These are phyloP conservation scores for Colletotrichum sidae DNA, from an alignment of 2,329 filamentous ascomycete genomes.

Conservation along the genomic window DNA sequence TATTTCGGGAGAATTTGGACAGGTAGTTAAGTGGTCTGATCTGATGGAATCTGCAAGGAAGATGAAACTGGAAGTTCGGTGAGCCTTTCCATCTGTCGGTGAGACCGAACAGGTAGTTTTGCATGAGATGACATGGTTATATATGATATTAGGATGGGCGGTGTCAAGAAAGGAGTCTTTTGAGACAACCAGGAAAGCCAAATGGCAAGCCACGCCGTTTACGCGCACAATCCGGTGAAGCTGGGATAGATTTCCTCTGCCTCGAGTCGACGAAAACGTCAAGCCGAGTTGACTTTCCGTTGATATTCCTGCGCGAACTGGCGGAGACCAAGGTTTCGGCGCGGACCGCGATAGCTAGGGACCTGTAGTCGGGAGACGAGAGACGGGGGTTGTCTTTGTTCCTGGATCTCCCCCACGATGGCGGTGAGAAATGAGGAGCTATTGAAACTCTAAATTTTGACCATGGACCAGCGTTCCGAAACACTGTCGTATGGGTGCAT, in stretches of 20 bases:
- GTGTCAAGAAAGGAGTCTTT: neutral
- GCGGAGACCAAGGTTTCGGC: constrained; percentile 18
- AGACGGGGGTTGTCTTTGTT: neutral
- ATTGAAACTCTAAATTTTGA: neutral
- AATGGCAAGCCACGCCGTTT: neutral
- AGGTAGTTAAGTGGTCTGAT: neutral
- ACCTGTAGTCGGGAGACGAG: neutral
- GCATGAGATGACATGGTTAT: no score
- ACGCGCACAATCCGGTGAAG: no score
- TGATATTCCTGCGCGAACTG: neutral
- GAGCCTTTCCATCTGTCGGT: neutral
- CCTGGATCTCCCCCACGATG: neutral
- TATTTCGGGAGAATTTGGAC: neutral
- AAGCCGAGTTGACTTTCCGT: neutral
- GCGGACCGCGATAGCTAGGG: constrained; percentile 9
- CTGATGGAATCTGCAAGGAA: neutral
- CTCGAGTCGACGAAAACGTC: constrained; percentile 1
- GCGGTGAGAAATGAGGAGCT: neutral
- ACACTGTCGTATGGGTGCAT: no score
- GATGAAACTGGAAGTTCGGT: constrained; percentile 16
- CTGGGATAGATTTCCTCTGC: neutral
- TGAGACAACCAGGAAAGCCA: neutral
- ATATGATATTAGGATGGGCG: neutral
- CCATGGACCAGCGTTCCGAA: neutral
- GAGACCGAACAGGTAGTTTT: neutral